phyloP scores from a whole-genome alignment of 192 early-diverging fungal species.

The Glomus cerebriforme region DNA sequence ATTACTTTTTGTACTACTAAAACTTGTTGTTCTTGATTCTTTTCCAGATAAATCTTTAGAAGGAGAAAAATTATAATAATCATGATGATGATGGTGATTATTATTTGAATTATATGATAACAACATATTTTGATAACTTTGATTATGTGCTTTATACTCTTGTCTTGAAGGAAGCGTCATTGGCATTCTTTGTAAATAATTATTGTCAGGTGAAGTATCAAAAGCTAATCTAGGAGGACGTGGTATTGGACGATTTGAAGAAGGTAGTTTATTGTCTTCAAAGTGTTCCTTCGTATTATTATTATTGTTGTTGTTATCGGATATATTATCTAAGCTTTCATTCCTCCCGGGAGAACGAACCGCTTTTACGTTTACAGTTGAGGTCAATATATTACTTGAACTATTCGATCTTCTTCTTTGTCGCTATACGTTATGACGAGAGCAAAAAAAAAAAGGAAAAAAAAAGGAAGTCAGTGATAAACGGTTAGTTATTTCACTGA shows the following conservation, averaged over 20 bases:
- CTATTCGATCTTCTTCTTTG: constrained; percentile 30
- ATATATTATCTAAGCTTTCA: background rate
- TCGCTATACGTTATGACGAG: background rate
- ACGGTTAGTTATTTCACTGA: too few species aligned
- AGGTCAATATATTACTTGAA: constrained; percentile 16
- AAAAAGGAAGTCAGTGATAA: too few species aligned
- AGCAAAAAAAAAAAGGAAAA: too few species aligned
- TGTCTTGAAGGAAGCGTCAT: constrained; percentile 23
- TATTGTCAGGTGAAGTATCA: background rate
- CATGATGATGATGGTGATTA: background rate
- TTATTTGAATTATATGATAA: background rate
- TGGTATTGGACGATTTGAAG: background rate
- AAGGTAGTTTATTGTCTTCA: background rate
- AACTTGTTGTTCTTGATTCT: constrained; percentile 3
- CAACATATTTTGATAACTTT: too few species aligned
- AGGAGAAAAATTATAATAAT: too few species aligned
- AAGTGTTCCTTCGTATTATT: background rate
- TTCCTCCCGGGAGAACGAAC: constrained; percentile 19
- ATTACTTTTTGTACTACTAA: constrained; percentile 6
- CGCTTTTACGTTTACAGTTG: background rate
- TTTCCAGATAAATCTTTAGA: background rate
- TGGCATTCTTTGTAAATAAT: background rate
- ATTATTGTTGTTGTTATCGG: background rate
- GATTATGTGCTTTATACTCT: background rate
- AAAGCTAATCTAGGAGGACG: constrained; percentile 20